Base-by-base conservation (phyloP, 1,284 basidiomycete genomes). In the Ceratobasidium papillatum region DNA sequence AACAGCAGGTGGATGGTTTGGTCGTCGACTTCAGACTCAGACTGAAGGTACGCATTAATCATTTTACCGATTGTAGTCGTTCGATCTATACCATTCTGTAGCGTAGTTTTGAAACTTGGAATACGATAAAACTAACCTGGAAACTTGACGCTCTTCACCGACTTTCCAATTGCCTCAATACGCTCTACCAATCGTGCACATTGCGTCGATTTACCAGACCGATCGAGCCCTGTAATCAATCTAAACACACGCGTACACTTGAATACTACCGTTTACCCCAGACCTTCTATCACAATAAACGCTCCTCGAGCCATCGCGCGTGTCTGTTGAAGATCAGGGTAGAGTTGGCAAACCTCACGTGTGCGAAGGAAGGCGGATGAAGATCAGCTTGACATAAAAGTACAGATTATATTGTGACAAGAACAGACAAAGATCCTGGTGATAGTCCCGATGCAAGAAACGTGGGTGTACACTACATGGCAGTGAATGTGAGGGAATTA, bases 1-100 rank as follows among this genome's bases (percentile, higher is more conserved):
- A 99, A 99, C 73, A 99, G 88, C 0, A 99, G 88, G 81, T 99
- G 97, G 73, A 99, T 91, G 1, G 93, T 93, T 78, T 87, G 92
- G 83, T 99, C 95, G 81, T 98, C 94, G 68, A 99, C 86, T 27
- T 99, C 94, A 9, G 91, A 87, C 75, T 92, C 83, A 22, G 91
- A 93, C 71, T 89, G 90, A 74, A 99, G 86, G 83, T 99, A 99
- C 12, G 91, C 87, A 82, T 99, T 92, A 80, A 99, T 98, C 91
- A 97, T 94, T 79, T 91, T 87, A 8, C 97, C 97, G 71, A 96
- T 98, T 0, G 92, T 82, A 0, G 97, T 98, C 1, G 94, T 94
- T 49, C 98, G 88, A 82, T 99, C 97, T 98, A 80, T 25, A 41
- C 19, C 43, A 36, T 27, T 52, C 17, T 32, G 7, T 30, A 58